A percentile compares a stretch with the other conserved stretches of the same genome.
Conservation (phyloP, 2,329 filamentous ascomycete genomes). For the Didymella pinodella region DNA sequence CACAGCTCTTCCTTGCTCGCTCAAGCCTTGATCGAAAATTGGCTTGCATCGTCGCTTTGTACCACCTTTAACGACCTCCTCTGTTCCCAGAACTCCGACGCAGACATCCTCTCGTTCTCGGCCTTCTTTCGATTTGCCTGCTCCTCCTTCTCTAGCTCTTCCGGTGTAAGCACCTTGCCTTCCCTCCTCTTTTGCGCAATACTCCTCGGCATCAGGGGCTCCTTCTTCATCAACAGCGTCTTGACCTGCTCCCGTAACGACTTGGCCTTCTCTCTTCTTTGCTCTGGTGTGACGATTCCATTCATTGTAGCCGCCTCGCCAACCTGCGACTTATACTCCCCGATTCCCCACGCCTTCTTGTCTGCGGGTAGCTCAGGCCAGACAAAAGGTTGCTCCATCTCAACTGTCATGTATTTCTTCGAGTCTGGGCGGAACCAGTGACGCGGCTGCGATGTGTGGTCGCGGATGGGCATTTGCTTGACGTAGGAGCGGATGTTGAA, state of each 20-base stretch:
- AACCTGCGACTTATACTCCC: conserved; percentile 54
- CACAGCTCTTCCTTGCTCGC: conserved; percentile 8
- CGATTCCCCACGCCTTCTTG: conserved; percentile 53
- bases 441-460: conserved; percentile 58
- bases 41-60: conserved; percentile 25
- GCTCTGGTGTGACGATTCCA: conserved; percentile 14
- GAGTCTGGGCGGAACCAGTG: conserved; percentile 74
- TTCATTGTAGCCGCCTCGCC: conserved; percentile 17
- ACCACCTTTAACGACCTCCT: conserved; percentile 35
- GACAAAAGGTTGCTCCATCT: conserved; percentile 85
- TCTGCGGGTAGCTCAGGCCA: conserved; percentile 75
- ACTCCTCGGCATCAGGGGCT: conserved; percentile 9
- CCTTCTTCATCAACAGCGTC: conserved; percentile 34
- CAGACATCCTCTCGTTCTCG: conserved; percentile 50
- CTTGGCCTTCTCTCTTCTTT: conserved; percentile 29
- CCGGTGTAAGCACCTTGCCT: conserved; percentile 10
- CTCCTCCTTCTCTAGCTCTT: conserved; percentile 22
- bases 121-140: conserved; percentile 38
- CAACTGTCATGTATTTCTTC: conserved; percentile 93
- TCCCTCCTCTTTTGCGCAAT: conserved; percentile 7
- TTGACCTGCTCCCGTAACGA: conserved; percentile 38
- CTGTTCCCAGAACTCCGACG: conserved; percentile 47
- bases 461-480: conserved; percentile 70
- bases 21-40: conserved; percentile 35
- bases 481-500: conserved; percentile 79